Conservation (phyloP, 495 filamentous ascomycete genomes). For the Thermochaetoides thermophila region DNA sequence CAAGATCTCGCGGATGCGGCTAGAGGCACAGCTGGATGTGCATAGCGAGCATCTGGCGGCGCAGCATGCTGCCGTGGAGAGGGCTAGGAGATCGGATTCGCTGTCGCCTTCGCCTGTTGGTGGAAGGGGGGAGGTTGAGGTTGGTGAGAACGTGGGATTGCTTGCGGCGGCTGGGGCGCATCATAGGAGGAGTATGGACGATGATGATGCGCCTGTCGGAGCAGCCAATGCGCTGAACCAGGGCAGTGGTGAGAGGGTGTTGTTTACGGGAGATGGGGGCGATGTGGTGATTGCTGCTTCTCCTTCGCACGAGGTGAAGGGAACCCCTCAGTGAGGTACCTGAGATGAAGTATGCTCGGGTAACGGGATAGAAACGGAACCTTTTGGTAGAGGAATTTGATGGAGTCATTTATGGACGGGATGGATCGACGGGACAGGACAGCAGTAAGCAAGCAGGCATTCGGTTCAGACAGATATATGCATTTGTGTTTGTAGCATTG, state of each 20-base stretch:
- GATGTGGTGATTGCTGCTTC: conserved; percentile 11
- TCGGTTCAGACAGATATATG: too few species aligned
- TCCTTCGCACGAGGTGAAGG: too few species aligned
- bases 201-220: background rate
- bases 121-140: too few species aligned
- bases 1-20: conserved; percentile 80
- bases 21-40: conserved; percentile 42
- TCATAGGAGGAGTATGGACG: background rate
- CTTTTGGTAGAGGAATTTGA: too few species aligned
- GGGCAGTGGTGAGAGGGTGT: conserved; percentile 5
- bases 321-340: too few species aligned
- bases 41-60: conserved; percentile 16
- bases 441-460: too few species aligned
- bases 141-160: background rate
- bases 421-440: too few species aligned
- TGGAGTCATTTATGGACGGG: too few species aligned
- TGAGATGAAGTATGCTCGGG: too few species aligned
- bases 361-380: too few species aligned
- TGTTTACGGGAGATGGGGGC: conserved; percentile 13
- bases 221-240: conserved; percentile 2
- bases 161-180: background rate
- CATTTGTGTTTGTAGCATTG: too few species aligned
- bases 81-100: background rate
- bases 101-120: too few species aligned
- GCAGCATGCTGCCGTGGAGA: background rate